Evolutionary conservation across 116 monocot genomes (phyloP).

Genomic region (Papilionanthe hybrid): DNA sequence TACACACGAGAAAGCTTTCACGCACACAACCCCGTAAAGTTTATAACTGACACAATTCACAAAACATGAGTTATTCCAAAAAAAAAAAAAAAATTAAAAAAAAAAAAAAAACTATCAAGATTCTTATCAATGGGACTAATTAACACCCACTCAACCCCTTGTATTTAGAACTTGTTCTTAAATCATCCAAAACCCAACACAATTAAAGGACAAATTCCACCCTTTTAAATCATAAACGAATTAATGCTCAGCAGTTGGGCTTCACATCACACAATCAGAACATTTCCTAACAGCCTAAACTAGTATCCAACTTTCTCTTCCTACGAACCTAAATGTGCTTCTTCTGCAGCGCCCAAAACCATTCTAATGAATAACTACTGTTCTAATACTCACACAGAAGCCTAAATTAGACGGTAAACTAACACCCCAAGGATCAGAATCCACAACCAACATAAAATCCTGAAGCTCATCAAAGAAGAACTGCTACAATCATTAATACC

Average conservation of each 20-base stretch:
- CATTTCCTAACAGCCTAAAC: not conserved
- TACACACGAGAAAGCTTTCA: too few relatives aligned
- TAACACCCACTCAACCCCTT: too few relatives aligned
- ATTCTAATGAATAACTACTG: not conserved
- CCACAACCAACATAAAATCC: conserved; percentile 26
- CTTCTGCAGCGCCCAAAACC: not conserved
- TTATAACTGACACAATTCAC: too few relatives aligned
- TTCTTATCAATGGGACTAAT: too few relatives aligned
- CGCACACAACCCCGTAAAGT: too few relatives aligned
- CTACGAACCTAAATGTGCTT: not conserved
- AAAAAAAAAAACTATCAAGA: too few relatives aligned
- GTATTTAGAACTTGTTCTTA: too few relatives aligned
- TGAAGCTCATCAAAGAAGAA: conserved; percentile 23
- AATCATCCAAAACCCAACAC: too few relatives aligned
- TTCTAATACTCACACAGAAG: not conserved
- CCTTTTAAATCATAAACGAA: not conserved
- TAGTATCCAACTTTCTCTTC: not conserved
- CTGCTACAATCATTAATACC: conserved; percentile 57
- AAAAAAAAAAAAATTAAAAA: too few relatives aligned
- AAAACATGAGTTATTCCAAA: too few relatives aligned
- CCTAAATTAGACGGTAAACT: conserved; percentile 22
- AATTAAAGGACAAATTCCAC: too few relatives aligned
- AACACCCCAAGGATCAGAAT: conserved; percentile 39
- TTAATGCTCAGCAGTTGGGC: not conserved
- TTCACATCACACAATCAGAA: not conserved